These are phyloP conservation scores for Geotrichum restrictum DNA, from an alignment of 1,139 yeast genomes.

Conservation along the genomic window DNA sequence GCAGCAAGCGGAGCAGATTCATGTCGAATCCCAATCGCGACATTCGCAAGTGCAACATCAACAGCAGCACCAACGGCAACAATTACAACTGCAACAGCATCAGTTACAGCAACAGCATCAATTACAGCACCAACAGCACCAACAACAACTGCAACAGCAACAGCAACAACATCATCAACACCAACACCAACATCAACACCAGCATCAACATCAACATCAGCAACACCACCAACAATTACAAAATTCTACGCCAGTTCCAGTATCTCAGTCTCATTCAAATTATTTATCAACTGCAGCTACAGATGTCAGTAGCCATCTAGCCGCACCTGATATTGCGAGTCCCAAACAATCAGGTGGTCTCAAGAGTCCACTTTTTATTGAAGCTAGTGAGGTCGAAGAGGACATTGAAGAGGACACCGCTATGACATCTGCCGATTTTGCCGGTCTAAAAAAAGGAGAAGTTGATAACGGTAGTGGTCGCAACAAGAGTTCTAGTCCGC, in stretches of 20 bases:
- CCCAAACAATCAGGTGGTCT: too few relatives aligned
- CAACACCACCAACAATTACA: neutral
- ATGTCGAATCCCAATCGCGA: neutral
- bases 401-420: too few relatives aligned
- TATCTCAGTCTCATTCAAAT: neutral
- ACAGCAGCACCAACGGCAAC: constrained; percentile 8
- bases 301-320: neutral
- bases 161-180: constrained; percentile 6
- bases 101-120: neutral
- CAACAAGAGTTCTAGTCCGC: too few relatives aligned
- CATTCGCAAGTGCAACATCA: neutral
- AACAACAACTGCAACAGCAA: constrained; percentile 1
- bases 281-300: neutral
- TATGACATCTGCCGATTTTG: too few relatives aligned
- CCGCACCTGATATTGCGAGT: neutral
- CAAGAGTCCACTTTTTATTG: too few relatives aligned
- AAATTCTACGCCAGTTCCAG: neutral
- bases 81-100: neutral
- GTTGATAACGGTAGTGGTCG: too few relatives aligned
- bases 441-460: too few relatives aligned
- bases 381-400: too few relatives aligned
- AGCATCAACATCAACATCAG: too few relatives aligned
- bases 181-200: neutral
- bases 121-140: too few relatives aligned
- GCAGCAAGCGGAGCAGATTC: constrained; percentile 1